Conservation (phyloP, 352 stramenopile species). For the Pythium coloratum region DNA sequence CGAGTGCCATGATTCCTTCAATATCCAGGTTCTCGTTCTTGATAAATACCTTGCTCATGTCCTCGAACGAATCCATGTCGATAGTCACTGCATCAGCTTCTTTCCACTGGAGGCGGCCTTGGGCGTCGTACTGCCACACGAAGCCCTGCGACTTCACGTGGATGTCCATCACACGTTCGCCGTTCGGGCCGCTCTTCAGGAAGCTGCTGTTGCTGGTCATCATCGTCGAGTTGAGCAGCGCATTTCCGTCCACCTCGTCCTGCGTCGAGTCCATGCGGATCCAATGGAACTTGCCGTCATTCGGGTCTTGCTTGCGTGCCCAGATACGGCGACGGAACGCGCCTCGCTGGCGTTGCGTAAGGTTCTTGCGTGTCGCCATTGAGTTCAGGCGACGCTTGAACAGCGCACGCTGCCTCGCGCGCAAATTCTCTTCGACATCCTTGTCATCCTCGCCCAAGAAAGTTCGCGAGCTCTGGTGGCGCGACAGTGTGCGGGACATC, state of each 20-base stretch:
- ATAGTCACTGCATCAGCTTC: conserved; percentile 64
- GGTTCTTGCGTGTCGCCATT: conserved; percentile 54
- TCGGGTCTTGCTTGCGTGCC: conserved; percentile 48
- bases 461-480: conserved; percentile 57
- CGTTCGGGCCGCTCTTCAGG: conserved; percentile 35
- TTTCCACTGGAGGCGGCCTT: conserved; percentile 53
- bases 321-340: conserved; percentile 65
- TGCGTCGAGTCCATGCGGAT: conserved; percentile 63
- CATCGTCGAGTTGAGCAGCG: conserved; percentile 20
- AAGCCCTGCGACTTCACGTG: conserved; percentile 69
- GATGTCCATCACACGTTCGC: conserved; percentile 59
- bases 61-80: conserved; percentile 65
- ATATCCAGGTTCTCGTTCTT: conserved; percentile 63
- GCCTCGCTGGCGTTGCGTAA: conserved; percentile 68
- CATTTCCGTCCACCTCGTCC: conserved; percentile 29
- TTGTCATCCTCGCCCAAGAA: conserved; percentile 42
- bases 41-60: conserved; percentile 39
- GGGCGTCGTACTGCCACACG: conserved; percentile 66
- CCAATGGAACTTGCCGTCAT: conserved; percentile 78
- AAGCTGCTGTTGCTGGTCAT: conserved; percentile 14
- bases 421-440: conserved; percentile 38
- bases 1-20: conserved; percentile 77
- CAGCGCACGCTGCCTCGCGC: conserved; percentile 52
- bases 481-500: conserved; percentile 31
- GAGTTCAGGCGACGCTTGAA: conserved; percentile 73